Evolutionary conservation across 2,329 filamentous ascomycete genomes (phyloP).

Genomic region (Colletotrichum gigasporum): DNA sequence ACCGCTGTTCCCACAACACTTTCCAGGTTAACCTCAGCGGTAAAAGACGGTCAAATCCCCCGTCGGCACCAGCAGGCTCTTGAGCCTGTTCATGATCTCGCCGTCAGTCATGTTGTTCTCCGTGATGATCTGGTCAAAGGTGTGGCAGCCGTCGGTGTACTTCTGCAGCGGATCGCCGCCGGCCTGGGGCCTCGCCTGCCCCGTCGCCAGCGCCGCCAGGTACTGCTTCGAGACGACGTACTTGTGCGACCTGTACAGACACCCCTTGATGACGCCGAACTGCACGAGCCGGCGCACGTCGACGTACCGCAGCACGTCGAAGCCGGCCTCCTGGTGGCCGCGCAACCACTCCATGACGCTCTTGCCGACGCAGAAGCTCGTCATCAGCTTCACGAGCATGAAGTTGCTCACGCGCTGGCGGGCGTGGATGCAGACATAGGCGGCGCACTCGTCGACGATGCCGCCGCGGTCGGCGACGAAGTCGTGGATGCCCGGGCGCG

Average conservation of each 20-base stretch:
- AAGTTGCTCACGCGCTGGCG: conserved; percentile 62
- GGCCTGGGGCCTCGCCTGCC: conserved; percentile 53
- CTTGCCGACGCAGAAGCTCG: conserved; percentile 82
- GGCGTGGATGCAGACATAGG: conserved; percentile 74
- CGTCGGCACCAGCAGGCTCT: conserved; percentile 61
- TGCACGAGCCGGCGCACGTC: conserved; percentile 93
- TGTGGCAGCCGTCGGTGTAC: conserved; percentile 79
- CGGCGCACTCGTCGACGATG: conserved; percentile 86
- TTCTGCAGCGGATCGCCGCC: conserved; percentile 65
- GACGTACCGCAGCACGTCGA: conserved; percentile 76
- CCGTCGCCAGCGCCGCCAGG: conserved; percentile 64
- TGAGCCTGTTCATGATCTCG: conserved; percentile 75
- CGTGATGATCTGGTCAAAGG: conserved; percentile 84
- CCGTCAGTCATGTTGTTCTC: conserved; percentile 76
- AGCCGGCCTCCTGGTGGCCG: conserved; percentile 72
- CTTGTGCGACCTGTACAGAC: conserved; percentile 92
- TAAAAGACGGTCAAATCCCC: conserved; percentile 66
- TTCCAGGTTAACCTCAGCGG: conserved; percentile 42
- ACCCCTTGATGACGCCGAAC: conserved; percentile 95
- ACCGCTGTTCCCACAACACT: neutral
- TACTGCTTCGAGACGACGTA: conserved; percentile 80
- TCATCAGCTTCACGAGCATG: conserved; percentile 84
- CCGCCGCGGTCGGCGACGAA: conserved; percentile 80
- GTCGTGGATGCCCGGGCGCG: conserved; percentile 77
- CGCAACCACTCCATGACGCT: conserved; percentile 90